phyloP scores from a whole-genome alignment of 2,329 filamentous ascomycete genomes.

The Cladobotryum mycophilum region DNA sequence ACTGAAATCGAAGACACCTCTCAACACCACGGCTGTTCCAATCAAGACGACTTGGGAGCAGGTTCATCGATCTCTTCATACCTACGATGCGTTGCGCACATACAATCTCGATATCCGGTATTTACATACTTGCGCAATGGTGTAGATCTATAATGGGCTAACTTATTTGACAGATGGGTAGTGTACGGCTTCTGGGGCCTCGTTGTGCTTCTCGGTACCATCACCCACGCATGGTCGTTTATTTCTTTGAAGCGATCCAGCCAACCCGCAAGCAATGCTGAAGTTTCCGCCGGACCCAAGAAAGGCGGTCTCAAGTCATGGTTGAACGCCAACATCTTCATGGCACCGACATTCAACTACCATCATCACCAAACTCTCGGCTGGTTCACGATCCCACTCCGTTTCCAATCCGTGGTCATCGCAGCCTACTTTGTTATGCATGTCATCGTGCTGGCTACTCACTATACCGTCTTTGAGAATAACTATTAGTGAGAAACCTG shows the following conservation, averaged over 20 bases:
- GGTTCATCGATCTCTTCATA: constrained; percentile 6
- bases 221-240: constrained; percentile 9
- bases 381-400: constrained; percentile 32
- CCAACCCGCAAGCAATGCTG: background rate
- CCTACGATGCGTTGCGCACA: constrained; percentile 7
- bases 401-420: constrained; percentile 29
- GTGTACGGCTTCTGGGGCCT: constrained; percentile 14
- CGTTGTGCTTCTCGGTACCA: constrained; percentile 8
- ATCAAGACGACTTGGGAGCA: constrained; percentile 11
- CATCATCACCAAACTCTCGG: constrained; percentile 21
- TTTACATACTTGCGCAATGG: background rate
- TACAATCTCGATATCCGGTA: constrained; percentile 11
- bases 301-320: background rate
- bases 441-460: constrained; percentile 22
- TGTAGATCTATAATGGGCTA: background rate
- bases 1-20: constrained; percentile 4
- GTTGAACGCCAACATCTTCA: constrained; percentile 12
- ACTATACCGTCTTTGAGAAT: constrained; percentile 24
- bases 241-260: constrained; percentile 4
- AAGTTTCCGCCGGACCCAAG: background rate
- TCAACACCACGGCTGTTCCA: constrained; percentile 7
- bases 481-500: constrained; percentile 26
- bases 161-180: constrained; percentile 8
- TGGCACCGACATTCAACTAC: constrained; percentile 13
- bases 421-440: constrained; percentile 26